Base-by-base conservation (phyloP, 768 basidiomycete genomes). In the Cantharellus anzutake region DNA sequence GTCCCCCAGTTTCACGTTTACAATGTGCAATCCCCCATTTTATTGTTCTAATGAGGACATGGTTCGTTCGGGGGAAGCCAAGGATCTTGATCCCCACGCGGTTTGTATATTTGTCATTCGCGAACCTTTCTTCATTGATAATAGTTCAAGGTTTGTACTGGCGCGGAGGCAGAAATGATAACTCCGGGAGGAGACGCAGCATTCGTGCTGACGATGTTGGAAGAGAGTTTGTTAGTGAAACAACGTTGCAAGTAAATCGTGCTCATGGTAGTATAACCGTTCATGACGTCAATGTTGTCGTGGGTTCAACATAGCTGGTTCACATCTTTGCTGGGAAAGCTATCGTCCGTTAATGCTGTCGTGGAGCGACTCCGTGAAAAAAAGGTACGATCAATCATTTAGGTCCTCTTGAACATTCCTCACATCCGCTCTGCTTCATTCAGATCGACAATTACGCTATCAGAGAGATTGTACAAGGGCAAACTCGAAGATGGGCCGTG, bases 21-120 rank as follows among this genome's bases (percentile, higher is more conserved):
- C 82, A 0, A 89, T 98, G 81, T 97, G 93, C 71, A 99, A 98
- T 68, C 94, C 94, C 0, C 94, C 94, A 0, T 99, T 99, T 70
- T 98, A 96, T 67, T 68, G 73, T n/a, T 86, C 81, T 60, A 66
- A 68, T 0, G 79, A 81, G 39, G 94, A 98, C 60, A 76, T 91
- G 4, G 63, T 66, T 0, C 66, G 69, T 2, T 81, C 80, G 2
- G 78, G 80, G 0, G 75, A 76, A 20, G 71, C 71, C 3, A 97
- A 98, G 65, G 78, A 79, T 53, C 68, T 73, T 11, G 72, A 71
- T 3, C 85, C 94, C 0, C 81, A 74, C 64, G 85, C 86, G 2
- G 91, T 91, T 66, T 51, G 80, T 71, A 4, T 3, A 5, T 29
- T 29, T 29, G 20, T 29, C 20, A 29, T 29, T 29, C 20, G 20